Evolutionary conservation across 805 yeast species (phyloP), one percentile per base, ranked within the genome.

Genomic region (Kuraishia borneana): DNA sequence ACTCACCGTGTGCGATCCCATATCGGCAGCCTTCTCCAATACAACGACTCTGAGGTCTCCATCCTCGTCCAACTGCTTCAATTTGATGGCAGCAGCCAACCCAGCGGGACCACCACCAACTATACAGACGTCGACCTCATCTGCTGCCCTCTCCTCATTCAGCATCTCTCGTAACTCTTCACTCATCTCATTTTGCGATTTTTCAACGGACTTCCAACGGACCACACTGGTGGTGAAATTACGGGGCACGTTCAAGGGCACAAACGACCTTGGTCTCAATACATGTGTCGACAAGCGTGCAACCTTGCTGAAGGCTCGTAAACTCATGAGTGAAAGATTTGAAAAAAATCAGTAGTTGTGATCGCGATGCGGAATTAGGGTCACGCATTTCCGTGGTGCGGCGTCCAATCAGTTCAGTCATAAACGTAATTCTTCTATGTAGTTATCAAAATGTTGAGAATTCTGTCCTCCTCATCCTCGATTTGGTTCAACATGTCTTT

Each of bases 91-190:
- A 2, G 98, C 80, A 1, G 96, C 88, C 33, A 92, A 62, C 3
- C 98, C 98, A 2, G 97, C 94, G 5, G 97, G 97, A 0, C 98
- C 98, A 23, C 94, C 97, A 29, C 98, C 98, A 2, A 92, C 95
- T 34, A 92, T 85, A 48, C 94, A 83, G 17, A 92, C 95, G 54
- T 92, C 98, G 10, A 84, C 96, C 21, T 73, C 71, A 50, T 92
- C 98, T 10, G 67, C 71, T 5, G 83, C 94, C 37, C 97, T 65
- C 41, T 78, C 83, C 40, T 73, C 79, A 1, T 61, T 61, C 12
- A 79, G 56, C 3, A 59, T 37, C 23, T 58, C 71, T 42, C 60
- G 60, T 31, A 65, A 62, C 14, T 73, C 82, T 28, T 46, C 56
- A 22, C 52, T 48, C 51, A 58, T 46, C 5, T 54, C 52, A 9